Percentiles rank a stretch among this genome's conserved stretches.
Evolutionary conservation across 1,284 basidiomycete genomes (phyloP).

Genomic region (Ceratobasidium sp.): DNA sequence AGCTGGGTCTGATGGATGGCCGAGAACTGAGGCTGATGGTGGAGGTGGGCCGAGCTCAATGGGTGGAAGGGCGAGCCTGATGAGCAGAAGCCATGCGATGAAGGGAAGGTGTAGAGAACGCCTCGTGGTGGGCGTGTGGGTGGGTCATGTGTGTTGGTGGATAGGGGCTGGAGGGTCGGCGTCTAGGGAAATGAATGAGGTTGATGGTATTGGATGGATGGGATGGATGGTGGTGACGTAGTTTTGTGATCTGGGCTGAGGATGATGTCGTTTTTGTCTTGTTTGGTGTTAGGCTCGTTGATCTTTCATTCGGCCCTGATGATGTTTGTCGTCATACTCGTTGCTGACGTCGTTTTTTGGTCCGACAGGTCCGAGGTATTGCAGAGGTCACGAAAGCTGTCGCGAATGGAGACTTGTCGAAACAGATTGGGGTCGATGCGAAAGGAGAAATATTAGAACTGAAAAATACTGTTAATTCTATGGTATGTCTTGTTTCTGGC

Average conservation of each 20-base stretch:
- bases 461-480: conserved; percentile 98
- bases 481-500: conserved; percentile 63
- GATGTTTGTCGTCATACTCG: background rate
- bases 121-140: conserved; percentile 23
- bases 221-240: background rate
- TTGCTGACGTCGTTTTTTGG: background rate
- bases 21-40: background rate
- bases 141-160: background rate
- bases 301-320: background rate
- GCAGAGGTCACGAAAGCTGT: conserved; percentile 98
- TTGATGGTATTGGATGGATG: background rate
- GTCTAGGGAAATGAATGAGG: too few species aligned
- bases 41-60: background rate
- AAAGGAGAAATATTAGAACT: conserved; percentile 96
- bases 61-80: background rate
- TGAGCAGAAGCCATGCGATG: too few species aligned
- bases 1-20: background rate
- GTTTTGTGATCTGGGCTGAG: background rate
- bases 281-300: background rate
- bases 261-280: background rate
- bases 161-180: conserved; percentile 25
- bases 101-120: background rate
- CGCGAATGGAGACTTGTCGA: conserved; percentile 92
- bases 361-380: conserved; percentile 79
- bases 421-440: conserved; percentile 97